Conservation (phyloP, 2,329 filamentous ascomycete genomes). For the Boeremia exigua region DNA sequence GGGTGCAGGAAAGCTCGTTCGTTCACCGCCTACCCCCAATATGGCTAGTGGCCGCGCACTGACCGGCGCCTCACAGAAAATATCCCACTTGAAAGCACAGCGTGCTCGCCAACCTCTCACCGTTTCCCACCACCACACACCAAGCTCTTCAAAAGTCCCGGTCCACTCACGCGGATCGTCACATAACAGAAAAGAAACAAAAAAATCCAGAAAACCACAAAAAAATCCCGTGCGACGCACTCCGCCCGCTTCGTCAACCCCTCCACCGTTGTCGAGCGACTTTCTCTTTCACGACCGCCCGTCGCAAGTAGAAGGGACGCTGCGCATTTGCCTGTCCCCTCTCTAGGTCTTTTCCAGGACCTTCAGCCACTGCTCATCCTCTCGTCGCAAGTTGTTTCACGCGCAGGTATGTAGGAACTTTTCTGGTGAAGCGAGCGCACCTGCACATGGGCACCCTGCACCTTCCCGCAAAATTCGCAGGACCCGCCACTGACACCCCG, state of each 20-base stretch:
- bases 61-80: constrained; percentile 19
- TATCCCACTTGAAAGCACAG: constrained; percentile 19
- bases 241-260: constrained; percentile 32
- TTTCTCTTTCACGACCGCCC: constrained; percentile 16
- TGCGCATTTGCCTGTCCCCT: constrained; percentile 30
- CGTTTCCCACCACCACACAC: constrained; percentile 28
- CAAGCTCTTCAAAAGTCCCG: constrained; percentile 35
- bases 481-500: constrained; percentile 30
- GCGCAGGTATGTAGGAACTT: constrained; percentile 35
- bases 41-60: constrained; percentile 19
- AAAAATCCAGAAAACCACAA: constrained; percentile 49
- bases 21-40: constrained; percentile 22
- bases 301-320: constrained; percentile 25
- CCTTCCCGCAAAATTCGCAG: constrained; percentile 37
- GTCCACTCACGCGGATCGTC: constrained; percentile 39
- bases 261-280: constrained; percentile 26
- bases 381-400: constrained; percentile 32
- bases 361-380: constrained; percentile 27
- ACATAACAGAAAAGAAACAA: constrained; percentile 49
- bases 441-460: constrained; percentile 35
- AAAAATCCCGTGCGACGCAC: constrained; percentile 42
- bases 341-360: constrained; percentile 24
- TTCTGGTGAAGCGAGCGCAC: constrained; percentile 41
- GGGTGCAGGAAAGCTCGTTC: constrained; percentile 17
- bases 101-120: constrained; percentile 16